Conservation (phyloP, 768 basidiomycete species). For the Pisolithus microcarpus region DNA sequence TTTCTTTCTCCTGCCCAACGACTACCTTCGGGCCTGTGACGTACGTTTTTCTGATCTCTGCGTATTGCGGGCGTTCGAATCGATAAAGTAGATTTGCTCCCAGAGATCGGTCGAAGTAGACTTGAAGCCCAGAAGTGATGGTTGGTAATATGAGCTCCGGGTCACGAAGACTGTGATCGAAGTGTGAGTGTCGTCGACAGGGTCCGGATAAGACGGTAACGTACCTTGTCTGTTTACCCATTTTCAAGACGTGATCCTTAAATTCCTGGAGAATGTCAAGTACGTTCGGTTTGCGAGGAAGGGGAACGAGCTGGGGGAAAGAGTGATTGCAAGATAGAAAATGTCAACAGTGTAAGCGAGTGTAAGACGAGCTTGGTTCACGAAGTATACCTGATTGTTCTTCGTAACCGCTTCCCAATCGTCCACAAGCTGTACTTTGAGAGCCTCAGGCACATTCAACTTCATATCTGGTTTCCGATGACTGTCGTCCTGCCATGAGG, state of each 20-base stretch:
- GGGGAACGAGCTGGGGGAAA: constrained; percentile 61
- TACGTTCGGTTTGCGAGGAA: constrained; percentile 79
- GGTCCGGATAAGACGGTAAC: constrained; percentile 12
- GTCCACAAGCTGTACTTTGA: constrained; percentile 86
- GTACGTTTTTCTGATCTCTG: constrained; percentile 64
- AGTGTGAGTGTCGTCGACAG: background rate
- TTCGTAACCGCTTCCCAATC: constrained; percentile 99
- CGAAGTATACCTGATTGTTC: constrained; percentile 65
- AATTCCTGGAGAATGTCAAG: constrained; percentile 73
- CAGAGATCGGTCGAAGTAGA: constrained; percentile 90
- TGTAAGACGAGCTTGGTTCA: background rate
- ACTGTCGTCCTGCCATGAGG: constrained; percentile 55
- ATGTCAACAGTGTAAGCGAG: no score
- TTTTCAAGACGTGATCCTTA: constrained; percentile 50
- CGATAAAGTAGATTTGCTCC: constrained; percentile 89
- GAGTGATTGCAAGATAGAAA: background rate
- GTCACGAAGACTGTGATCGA: constrained; percentile 51
- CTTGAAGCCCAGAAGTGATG: constrained; percentile 74
- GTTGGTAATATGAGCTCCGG: constrained; percentile 68
- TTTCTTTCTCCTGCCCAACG: constrained; percentile 67
- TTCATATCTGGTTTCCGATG: constrained; percentile 83
- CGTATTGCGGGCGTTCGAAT: constrained; percentile 92
- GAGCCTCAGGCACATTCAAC: constrained; percentile 79
- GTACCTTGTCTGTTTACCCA: constrained; percentile 41
- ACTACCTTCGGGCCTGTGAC: constrained; percentile 67